phyloP scores from a whole-genome alignment of 1,284 basidiomycete genomes.

The Puccinia triticina region DNA sequence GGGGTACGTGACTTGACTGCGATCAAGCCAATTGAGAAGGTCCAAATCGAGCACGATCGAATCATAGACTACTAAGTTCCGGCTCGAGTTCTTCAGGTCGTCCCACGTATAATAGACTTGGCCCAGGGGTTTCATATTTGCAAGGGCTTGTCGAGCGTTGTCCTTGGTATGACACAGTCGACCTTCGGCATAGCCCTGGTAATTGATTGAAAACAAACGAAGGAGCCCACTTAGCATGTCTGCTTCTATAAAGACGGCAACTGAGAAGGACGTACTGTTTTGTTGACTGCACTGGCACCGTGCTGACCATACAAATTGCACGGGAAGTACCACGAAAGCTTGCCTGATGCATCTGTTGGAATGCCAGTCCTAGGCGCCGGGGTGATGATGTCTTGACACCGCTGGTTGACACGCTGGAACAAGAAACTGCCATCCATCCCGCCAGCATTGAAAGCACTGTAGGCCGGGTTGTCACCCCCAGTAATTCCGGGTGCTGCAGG shows the following conservation, averaged over 20 bases:
- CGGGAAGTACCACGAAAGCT: constrained; percentile 82
- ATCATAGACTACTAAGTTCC: constrained; percentile 88
- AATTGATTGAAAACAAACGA: neutral
- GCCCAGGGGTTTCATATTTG: constrained; percentile 68
- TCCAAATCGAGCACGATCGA: constrained; percentile 88
- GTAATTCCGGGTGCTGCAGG: constrained; percentile 67
- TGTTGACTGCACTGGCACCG: constrained; percentile 69
- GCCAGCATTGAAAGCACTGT: constrained; percentile 75
- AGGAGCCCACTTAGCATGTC: too few relatives aligned
- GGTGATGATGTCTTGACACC: constrained; percentile 77
- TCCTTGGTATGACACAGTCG: constrained; percentile 75
- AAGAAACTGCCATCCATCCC: constrained; percentile 89
- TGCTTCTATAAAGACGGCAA: neutral
- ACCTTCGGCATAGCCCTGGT: constrained; percentile 66
- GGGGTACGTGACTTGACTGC: constrained; percentile 77
- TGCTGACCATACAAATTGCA: constrained; percentile 84
- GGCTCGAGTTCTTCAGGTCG: constrained; percentile 70
- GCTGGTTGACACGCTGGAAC: constrained; percentile 86
- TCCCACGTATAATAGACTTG: constrained; percentile 94
- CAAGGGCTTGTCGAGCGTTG: constrained; percentile 66
- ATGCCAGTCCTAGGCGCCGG: constrained; percentile 72
- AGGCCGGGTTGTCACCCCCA: constrained; percentile 84
- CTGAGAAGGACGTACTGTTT: constrained; percentile 61
- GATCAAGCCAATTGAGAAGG: constrained; percentile 80
- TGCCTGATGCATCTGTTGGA: constrained; percentile 65